A percentile compares a stretch with the other conserved stretches of the same genome.
phyloP scores from a whole-genome alignment of 805 yeast genomes.

The Lipomyces lipofer region DNA sequence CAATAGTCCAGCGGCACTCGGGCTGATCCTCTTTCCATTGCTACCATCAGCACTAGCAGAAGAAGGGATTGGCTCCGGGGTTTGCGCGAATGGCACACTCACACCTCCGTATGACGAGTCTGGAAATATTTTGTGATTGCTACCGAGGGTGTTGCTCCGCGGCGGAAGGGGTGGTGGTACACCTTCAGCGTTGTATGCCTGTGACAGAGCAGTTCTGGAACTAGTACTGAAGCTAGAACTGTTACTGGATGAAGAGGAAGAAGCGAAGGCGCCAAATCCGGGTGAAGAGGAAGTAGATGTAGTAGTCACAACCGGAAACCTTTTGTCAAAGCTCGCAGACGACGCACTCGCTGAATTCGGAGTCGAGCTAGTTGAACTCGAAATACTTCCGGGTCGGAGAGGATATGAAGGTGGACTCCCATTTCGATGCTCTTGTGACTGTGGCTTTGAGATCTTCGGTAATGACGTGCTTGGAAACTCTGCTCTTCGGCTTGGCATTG shows the following conservation, averaged over 20 bases:
- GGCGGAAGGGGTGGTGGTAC: slow-evolving; percentile 1
- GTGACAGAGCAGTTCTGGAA: not conserved
- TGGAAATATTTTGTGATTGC: not conserved
- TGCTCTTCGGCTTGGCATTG: slow-evolving; percentile 1
- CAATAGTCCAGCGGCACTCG: slow-evolving; percentile 1
- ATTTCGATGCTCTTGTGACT: not conserved
- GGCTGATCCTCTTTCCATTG: not conserved
- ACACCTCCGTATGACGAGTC: slow-evolving; percentile 1
- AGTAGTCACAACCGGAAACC: not conserved
- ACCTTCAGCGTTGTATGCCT: not conserved
- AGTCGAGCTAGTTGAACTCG: not conserved
- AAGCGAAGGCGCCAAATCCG: slow-evolving; percentile 2
- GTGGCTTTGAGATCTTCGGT: slow-evolving; percentile 7
- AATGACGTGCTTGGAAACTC: slow-evolving; percentile 26
- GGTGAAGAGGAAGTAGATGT: not conserved
- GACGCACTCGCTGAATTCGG: not conserved
- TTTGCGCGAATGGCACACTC: too few species aligned
- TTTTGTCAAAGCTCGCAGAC: not conserved
- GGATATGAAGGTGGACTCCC: slow-evolving; percentile 16
- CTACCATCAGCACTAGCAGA: not conserved
- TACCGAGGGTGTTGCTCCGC: not conserved
- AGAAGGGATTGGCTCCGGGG: not conserved
- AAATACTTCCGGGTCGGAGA: slow-evolving; percentile 11
- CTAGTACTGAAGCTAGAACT: too few species aligned
- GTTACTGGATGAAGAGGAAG: too few species aligned